Evolutionary conservation across 495 filamentous ascomycete genomes (phyloP).

Genomic region (Lasiosphaeriaceae sp.): DNA sequence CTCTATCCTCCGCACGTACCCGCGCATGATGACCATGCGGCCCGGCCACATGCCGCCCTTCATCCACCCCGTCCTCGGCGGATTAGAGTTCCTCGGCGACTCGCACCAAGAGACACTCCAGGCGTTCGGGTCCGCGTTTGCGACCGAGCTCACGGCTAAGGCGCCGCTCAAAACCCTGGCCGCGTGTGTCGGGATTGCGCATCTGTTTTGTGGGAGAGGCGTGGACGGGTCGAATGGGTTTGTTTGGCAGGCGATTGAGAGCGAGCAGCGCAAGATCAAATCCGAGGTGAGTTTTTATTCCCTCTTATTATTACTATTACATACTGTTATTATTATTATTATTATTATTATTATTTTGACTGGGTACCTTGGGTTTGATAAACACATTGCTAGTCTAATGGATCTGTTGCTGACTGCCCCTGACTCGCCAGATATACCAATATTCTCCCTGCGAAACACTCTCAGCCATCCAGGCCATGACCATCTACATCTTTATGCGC

Average conservation of each 20-base stretch:
- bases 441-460: not conserved
- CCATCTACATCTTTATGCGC: slow-evolving; percentile 9
- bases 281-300: not conserved
- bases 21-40: slow-evolving; percentile 2
- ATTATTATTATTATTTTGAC: too few relatives aligned
- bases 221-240: not conserved
- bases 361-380: too few relatives aligned
- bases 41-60: not conserved
- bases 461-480: slow-evolving; percentile 7
- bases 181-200: not conserved
- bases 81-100: not conserved
- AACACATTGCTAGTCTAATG: not conserved
- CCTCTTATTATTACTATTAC: not conserved
- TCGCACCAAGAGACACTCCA: too few relatives aligned
- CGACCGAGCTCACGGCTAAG: not conserved
- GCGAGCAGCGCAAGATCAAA: not conserved
- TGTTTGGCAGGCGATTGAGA: slow-evolving; percentile 1
- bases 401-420: not conserved
- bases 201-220: not conserved
- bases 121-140: not conserved
- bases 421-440: not conserved
- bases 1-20: not conserved
- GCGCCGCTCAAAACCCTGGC: not conserved
- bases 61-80: not conserved
- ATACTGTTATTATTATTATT: too few relatives aligned